Evolutionary conservation across 768 basidiomycete genomes (phyloP).

Genomic region (Gelatoporia subvermispora): DNA sequence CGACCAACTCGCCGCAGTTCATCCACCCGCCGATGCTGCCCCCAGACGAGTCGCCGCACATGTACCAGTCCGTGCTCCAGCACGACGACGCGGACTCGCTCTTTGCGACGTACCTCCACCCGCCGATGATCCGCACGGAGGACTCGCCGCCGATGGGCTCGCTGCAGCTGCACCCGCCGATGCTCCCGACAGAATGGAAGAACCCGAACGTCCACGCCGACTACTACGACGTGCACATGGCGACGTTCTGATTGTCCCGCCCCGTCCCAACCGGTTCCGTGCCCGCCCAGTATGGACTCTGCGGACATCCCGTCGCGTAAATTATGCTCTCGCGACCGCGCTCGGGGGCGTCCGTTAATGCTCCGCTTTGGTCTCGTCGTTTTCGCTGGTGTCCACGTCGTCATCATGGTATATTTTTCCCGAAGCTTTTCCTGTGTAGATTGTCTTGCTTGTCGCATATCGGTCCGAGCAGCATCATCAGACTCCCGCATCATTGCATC

Average conservation of each 20-base stretch:
- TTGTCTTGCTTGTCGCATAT: conserved; percentile 6
- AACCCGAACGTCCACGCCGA: conserved; percentile 18
- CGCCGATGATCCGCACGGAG: conserved; percentile 47
- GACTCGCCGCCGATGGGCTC: conserved; percentile 27
- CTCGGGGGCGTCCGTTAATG: conserved; percentile 9
- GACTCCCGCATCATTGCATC: conserved; percentile 13
- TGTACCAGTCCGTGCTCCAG: conserved; percentile 61
- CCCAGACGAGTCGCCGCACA: conserved; percentile 61
- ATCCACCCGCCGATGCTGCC: conserved; percentile 72
- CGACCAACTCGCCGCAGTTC: conserved; percentile 41
- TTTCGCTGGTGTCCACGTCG: conserved; percentile 4
- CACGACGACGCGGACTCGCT: conserved; percentile 59
- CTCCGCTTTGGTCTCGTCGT: conserved; percentile 2
- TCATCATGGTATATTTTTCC: conserved; percentile 2
- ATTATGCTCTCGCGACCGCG: conserved; percentile 11
- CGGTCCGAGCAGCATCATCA: conserved; percentile 4
- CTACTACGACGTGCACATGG: conserved; percentile 32
- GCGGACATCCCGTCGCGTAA: conserved; percentile 1
- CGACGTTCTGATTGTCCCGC: conserved; percentile 23
- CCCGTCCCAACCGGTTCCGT: conserved; percentile 5
- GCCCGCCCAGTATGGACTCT: conserved; percentile 1
- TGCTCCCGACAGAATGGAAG: conserved; percentile 31
- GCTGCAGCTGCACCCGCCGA: conserved; percentile 29
- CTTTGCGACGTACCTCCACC: conserved; percentile 49
- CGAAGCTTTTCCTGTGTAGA: conserved; percentile 2